These are phyloP conservation scores for Umbellularia californica DNA, from an alignment of 164 flowering plant species.

Conservation along the genomic window DNA sequence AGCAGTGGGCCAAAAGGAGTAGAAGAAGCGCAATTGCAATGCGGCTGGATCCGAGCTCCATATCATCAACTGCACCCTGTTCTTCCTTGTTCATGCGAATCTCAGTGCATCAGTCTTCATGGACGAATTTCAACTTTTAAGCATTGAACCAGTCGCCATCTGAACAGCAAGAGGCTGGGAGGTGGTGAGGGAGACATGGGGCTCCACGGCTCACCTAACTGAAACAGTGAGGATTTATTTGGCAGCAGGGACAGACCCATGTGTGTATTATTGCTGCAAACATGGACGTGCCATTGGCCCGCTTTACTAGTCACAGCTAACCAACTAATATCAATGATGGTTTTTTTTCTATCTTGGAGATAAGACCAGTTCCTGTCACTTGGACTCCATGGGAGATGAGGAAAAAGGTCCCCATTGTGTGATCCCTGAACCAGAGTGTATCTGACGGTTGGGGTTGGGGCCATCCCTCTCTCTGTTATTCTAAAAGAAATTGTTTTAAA, in stretches of 20 bases:
- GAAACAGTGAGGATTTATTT: neutral
- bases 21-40: conserved; percentile 15
- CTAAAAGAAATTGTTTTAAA: too few species aligned
- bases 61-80: conserved; percentile 3
- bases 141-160: conserved; percentile 39
- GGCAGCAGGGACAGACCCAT: conserved; percentile 33
- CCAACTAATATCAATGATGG: neutral
- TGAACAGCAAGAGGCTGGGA: conserved; percentile 34
- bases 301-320: neutral
- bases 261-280: conserved; percentile 38
- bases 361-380: too few species aligned
- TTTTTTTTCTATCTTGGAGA: too few species aligned
- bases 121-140: conserved; percentile 16
- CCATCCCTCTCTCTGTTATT: too few species aligned
- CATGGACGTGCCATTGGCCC: neutral
- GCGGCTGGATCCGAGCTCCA: conserved; percentile 33
- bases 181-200: conserved; percentile 2
- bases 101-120: neutral
- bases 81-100: neutral
- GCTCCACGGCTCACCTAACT: conserved; percentile 13
- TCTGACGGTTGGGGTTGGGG: too few species aligned
- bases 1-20: conserved; percentile 19
- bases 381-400: too few species aligned
- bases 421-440: too few species aligned
- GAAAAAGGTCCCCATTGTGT: too few species aligned